A percentile compares a stretch with the other conserved stretches of the same genome.
Conservation (phyloP, 768 basidiomycete genomes). For the Podaxis mareebaensis region DNA sequence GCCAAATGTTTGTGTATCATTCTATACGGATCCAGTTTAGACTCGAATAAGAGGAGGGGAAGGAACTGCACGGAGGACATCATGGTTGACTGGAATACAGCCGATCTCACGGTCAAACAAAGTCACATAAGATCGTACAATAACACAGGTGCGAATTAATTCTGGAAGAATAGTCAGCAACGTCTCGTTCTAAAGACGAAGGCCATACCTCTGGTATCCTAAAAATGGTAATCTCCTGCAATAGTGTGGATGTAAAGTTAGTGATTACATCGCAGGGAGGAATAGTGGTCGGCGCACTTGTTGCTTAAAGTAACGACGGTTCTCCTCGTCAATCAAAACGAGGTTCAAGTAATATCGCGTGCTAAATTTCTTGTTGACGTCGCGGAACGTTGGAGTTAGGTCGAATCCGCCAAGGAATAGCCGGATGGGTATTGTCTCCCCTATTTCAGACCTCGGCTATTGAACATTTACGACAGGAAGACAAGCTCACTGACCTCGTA, state of each 20-base stretch:
- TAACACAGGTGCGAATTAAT: constrained; percentile 6
- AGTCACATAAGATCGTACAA: constrained; percentile 5
- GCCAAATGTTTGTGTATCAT: too few species aligned
- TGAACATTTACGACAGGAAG: neutral
- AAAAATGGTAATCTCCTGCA: constrained; percentile 21
- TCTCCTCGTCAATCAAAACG: constrained; percentile 97
- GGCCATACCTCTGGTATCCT: constrained; percentile 18
- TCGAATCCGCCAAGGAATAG: constrained; percentile 98
- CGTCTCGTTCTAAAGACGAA: neutral
- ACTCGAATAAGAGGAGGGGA: too few species aligned
- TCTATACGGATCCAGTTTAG: too few species aligned
- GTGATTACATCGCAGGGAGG: neutral
- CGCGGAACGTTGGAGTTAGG: constrained; percentile 96
- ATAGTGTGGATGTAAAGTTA: neutral
- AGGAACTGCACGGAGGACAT: too few species aligned
- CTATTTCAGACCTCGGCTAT: constrained; percentile 37
- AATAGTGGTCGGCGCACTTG: constrained; percentile 51
- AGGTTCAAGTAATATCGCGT: constrained; percentile 96
- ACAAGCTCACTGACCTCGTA: constrained; percentile 62
- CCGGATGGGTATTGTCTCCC: constrained; percentile 97
- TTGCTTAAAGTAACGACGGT: constrained; percentile 96
- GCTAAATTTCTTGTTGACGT: constrained; percentile 99
- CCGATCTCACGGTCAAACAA: neutral
- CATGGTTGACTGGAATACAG: too few species aligned
- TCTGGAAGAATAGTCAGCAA: neutral